Base-by-base conservation (phyloP, 805 yeast genomes). In the Kodamaea jinghongensis region DNA sequence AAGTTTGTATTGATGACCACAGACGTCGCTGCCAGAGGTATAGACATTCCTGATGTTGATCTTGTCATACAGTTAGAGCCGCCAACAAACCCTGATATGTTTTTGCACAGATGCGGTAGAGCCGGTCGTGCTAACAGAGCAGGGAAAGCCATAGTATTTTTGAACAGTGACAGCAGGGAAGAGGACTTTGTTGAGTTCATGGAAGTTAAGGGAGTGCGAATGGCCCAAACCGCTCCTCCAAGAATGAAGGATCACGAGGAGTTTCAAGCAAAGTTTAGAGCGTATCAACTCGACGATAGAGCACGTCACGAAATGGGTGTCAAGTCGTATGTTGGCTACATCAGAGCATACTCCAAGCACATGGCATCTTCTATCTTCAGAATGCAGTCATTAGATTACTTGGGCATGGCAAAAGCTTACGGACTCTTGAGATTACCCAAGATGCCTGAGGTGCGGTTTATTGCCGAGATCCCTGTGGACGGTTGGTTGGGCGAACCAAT, bases 21-120 rank as follows among this genome's bases (percentile, higher is more conserved):
- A 0, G 99, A 93, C 70, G 96, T 93, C n/a, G 97, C 99, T 0
- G 96, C 98, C 0, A 75, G 99, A 56, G 99, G 99, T 31, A 77
- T 93, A 15, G 99, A 93, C 66, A 83, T 93, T 20, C 95, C 96
- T 0, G 93, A 90, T 39, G 97, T 93, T 7, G 98, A 93, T 54
- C 63, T 90, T 17, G 98, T 91, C 3, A 66, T 93, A n/a, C 99
- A 93, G 57, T 51, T 91, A 16, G 98, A 93, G 48, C 96, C 98
- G 1, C 99, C 99, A 1, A 80, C 88, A 0, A 96, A 90, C 49
- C 87, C 97, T 0, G 95, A 85, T 54, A 78, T 88, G 56, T 93
- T 91, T 55, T 73, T 91, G 31, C 99, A 93, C 60, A 75, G 99
- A 56, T 86, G 91, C 62, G 99, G 99, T 15, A 75, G 99, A 54